Evolutionary conservation across 164 flowering plant species (phyloP), one percentile per base, ranked within the genome.

Genomic region (Pachysandra terminalis): DNA sequence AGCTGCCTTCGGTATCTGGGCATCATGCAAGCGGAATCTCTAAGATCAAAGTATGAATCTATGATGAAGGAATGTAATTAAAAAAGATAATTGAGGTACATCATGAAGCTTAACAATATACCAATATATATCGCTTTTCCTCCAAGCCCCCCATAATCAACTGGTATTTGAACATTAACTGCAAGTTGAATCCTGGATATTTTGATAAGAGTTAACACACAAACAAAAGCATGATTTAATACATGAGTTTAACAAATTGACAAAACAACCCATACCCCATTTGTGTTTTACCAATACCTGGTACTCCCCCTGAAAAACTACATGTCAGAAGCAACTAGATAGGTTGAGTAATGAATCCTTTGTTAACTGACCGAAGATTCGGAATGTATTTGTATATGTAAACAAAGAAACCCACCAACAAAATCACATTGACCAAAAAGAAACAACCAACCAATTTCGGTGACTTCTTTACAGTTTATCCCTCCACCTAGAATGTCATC

Each of bases 201-300:
- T 56, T 14, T 17, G n/a, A 40, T 65, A 74, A 48, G 32, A 64
- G 41, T 71, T 48, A 65, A 37, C 25, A 25, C 37, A 3, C 23
- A 58, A 55, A 37, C 10, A 48, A 56, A 32, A 64, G 35, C 9
- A 23, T 37, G n/a, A 57, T 16, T 21, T 27, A 32, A 32, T 22
- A 49, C 9, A 66, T 16, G 26, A 40, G 49, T n/a, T 14, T 66
- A 25, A 16, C 12, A 57, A 57, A 52, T 48, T 41, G 52, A 51
- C 56, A 61, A n/a, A 72, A 69, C 21, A 56, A 62, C 41, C 35
- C 84, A 74, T 87, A 95, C 98, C 98, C 97, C 52, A 92, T 71
- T 74, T 95, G 97, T 64, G 97, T 95, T 85, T 95, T 95, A 59
- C 98, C 98, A 65, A 95, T 92, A 56, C 98, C 98, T 17, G 98